Evolutionary conservation across 257 asterid genomes (phyloP).

Genomic region (Gynochthodes officinalis): DNA sequence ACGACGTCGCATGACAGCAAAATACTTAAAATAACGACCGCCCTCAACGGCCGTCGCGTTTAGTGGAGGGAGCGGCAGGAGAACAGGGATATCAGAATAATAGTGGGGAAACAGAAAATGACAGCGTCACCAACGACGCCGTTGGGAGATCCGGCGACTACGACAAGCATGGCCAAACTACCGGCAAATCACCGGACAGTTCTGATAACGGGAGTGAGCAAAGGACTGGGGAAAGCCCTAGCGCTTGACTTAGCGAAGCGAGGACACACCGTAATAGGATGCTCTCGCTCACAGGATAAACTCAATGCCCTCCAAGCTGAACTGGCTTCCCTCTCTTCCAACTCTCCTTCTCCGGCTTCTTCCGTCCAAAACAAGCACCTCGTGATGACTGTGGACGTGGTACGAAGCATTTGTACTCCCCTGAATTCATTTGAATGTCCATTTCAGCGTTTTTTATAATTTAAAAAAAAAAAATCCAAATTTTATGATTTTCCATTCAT

Average conservation of each 20-base stretch:
- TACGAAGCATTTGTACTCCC: slow-evolving; percentile 16
- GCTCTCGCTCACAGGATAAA: slow-evolving; percentile 81
- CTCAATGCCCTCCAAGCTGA: slow-evolving; percentile 69
- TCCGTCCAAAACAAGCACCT: slow-evolving; percentile 44
- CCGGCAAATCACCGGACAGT: slow-evolving; percentile 43
- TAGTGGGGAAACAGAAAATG: slow-evolving; percentile 15
- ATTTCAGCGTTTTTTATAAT: not conserved
- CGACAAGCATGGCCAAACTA: slow-evolving; percentile 28
- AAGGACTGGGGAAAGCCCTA: slow-evolving; percentile 91
- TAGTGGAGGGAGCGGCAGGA: not conserved
- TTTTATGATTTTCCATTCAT: not conserved
- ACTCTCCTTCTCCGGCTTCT: slow-evolving; percentile 18
- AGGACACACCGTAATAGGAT: slow-evolving; percentile 87
- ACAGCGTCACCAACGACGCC: slow-evolving; percentile 36
- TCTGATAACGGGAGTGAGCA: slow-evolving; percentile 81
- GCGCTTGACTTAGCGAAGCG: slow-evolving; percentile 82
- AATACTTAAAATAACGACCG: not conserved
- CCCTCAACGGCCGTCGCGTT: not conserved
- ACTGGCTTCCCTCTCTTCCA: slow-evolving; percentile 44
- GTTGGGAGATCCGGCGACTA: slow-evolving; percentile 28
- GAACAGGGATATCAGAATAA: not conserved
- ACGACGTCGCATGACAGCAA: not conserved
- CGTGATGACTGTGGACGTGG: slow-evolving; percentile 84
- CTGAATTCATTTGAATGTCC: not conserved
- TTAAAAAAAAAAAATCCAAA: not conserved